A percentile compares a stretch with the other conserved stretches of the same genome.
Evolutionary conservation across 169 alveolate species (phyloP).

Genomic region (Plasmodium relictum): DNA sequence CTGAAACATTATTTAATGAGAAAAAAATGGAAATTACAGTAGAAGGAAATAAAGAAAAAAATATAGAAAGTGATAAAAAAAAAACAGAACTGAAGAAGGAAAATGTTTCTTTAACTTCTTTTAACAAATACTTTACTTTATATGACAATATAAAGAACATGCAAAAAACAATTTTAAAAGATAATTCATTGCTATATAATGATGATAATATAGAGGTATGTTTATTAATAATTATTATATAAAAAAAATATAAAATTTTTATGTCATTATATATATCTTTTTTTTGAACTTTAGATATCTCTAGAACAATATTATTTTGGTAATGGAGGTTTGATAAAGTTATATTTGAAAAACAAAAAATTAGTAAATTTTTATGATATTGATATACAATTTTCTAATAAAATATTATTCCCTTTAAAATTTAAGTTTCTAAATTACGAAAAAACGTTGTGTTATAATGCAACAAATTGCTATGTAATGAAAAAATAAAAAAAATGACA

Average conservation of each 20-base stretch:
- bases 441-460: conserved; percentile 23
- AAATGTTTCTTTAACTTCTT: not conserved
- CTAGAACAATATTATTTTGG: conserved; percentile 45
- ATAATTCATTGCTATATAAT: conserved; percentile 8
- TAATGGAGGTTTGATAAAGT: conserved; percentile 22
- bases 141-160: conserved; percentile 32
- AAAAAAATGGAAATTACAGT: too few relatives aligned
- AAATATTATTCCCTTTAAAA: conserved; percentile 49
- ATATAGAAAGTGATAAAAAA: not conserved
- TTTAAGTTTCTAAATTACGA: conserved; percentile 32
- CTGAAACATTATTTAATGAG: too few relatives aligned
- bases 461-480: conserved; percentile 49
- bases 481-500: not conserved
- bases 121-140: conserved; percentile 44
- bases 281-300: conserved; percentile 9
- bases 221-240: not conserved
- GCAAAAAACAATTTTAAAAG: conserved; percentile 35
- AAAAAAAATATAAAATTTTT: not conserved
- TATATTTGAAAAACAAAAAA: conserved; percentile 40
- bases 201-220: conserved; percentile 50
- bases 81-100: conserved; percentile 4
- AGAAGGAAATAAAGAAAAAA: not conserved
- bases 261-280: not conserved
- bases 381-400: conserved; percentile 55
- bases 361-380: conserved; percentile 43